These are phyloP conservation scores for Reutealis trisperma DNA, from an alignment of 345 rosid species.

Conservation along the genomic window DNA sequence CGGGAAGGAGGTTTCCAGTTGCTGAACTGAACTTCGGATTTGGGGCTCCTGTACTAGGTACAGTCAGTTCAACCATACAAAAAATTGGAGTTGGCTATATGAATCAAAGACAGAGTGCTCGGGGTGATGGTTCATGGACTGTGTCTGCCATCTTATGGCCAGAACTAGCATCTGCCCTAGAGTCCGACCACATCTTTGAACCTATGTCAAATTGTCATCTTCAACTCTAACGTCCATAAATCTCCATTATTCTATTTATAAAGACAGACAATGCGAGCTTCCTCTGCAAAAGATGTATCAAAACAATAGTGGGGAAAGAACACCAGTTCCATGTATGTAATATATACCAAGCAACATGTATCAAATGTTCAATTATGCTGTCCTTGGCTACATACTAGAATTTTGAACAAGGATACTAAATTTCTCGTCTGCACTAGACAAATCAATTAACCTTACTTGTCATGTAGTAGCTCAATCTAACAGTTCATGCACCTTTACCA, in stretches of 20 bases:
- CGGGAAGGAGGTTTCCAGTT: conserved; percentile 71
- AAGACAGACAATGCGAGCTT: neutral
- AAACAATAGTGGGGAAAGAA: neutral
- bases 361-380: neutral
- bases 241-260: neutral
- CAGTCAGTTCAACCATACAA: conserved; percentile 58
- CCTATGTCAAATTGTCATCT: conserved; percentile 64
- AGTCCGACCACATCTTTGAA: conserved; percentile 70
- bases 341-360: neutral
- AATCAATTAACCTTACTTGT: neutral
- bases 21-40: conserved; percentile 78
- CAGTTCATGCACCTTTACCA: neutral
- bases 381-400: neutral
- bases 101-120: conserved; percentile 76
- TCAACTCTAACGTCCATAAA: conserved; percentile 30
- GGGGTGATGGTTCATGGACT: conserved; percentile 74
- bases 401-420: neutral
- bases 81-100: conserved; percentile 72
- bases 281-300: neutral
- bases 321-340: neutral
- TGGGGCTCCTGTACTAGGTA: conserved; percentile 67
- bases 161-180: conserved; percentile 61
- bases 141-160: conserved; percentile 79
- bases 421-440: neutral
- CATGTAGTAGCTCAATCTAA: neutral